Base-by-base conservation (phyloP, 73 alveolate species). In the Chromera velia region DNA sequence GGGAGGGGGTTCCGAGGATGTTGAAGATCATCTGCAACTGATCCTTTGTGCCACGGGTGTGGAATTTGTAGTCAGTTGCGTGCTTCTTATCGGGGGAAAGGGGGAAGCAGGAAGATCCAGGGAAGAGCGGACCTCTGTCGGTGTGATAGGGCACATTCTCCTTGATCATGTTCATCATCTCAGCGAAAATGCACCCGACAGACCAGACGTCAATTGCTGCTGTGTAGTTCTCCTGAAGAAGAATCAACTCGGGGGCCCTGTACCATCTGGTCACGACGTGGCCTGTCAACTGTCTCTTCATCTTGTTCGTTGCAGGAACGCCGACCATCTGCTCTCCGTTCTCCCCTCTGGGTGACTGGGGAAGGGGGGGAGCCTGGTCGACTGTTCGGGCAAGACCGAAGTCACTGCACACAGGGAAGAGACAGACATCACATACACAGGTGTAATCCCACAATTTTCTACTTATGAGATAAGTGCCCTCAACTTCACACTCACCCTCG, bases 51-150 rank as follows among this genome's bases (percentile, higher is more conserved):
- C 87, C 76, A 0, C 83, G 69, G 10, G 85, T 40, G 55, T 40
- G 55, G 55, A 40, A 40, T 82, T 92, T 93, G 80, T 95, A 96
- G 83, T 72, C 82, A 0, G 98, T 97, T 28, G 68, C 90, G 90
- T 48, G 94, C 88, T 76, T 89, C 87, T 72, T 95, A 66, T 92
- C 98, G 40, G 99, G 99, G 34, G 95, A 82, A 27, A 96, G 86
- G 28, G 98, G 99, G 87, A 91, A 95, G 87, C 99, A 96, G 32
- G 97, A 92, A 33, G 93, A 90, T 32, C 99, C 99, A 40, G 99
- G 99, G 91, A 96, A 96, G 47, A 96, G 89, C 27, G 99, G 99
- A 63, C 94, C 93, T 81, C 98, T 88, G 65, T 94, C 99, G 65
- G 92, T 91, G 28, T 96, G 92, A 0, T 22, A 17, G 9, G 70